Conservation (phyloP, 2,329 filamentous ascomycete species). For the Talaromyces amestolkiae region DNA sequence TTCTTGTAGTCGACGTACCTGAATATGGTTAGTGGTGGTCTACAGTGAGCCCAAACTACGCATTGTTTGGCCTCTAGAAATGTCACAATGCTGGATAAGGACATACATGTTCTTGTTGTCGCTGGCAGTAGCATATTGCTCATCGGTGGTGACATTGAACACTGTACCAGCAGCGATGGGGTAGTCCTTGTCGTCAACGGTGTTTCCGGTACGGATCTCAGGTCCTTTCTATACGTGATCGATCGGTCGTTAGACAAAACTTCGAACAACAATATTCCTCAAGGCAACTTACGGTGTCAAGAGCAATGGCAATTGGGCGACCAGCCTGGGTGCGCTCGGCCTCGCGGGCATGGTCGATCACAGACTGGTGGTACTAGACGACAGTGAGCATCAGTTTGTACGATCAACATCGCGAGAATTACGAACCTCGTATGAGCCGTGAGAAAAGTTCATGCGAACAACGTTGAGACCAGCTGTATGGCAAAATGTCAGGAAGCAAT, state of each 20-base stretch:
- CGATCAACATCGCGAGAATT: not conserved
- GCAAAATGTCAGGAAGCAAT: not conserved
- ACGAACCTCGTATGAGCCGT: conserved; percentile 74
- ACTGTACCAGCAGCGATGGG: conserved; percentile 79
- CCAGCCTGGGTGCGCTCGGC: conserved; percentile 76
- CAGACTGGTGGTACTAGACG: conserved; percentile 84
- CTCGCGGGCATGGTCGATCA: conserved; percentile 91
- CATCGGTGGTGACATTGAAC: conserved; percentile 96
- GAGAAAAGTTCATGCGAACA: conserved; percentile 99
- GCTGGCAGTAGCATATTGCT: conserved; percentile 78
- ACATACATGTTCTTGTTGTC: conserved; percentile 91
- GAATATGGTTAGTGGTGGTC: conserved; percentile 4
- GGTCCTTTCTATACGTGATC: conserved; percentile 63
- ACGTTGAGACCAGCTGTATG: conserved; percentile 80
- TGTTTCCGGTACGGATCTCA: conserved; percentile 82
- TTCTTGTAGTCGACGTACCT: conserved; percentile 99
- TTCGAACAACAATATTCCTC: not conserved
- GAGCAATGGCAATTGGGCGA: conserved; percentile 90
- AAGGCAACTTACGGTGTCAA: conserved; percentile 65
- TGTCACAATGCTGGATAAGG: not conserved
- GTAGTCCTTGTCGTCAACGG: conserved; percentile 66
- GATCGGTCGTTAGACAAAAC: conserved; percentile 9
- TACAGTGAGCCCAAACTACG: not conserved
- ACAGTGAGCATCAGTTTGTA: conserved; percentile 19
- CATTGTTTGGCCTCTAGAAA: not conserved